Percentiles rank a stretch among this genome's conserved stretches.
Conservation (phyloP, 2,329 filamentous ascomycete species). For the Claviceps spartinae region DNA sequence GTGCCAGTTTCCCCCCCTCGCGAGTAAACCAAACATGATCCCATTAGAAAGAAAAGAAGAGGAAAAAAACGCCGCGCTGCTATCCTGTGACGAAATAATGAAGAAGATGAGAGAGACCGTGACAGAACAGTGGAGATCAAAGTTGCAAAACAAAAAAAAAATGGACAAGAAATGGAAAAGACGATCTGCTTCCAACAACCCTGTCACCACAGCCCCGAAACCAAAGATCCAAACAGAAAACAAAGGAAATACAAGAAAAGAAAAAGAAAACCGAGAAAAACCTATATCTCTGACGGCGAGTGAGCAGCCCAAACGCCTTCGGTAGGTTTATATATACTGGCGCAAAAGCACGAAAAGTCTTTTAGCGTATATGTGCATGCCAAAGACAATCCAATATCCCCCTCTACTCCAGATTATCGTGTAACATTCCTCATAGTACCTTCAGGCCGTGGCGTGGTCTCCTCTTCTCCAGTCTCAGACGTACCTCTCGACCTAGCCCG, state of each 20-base stretch:
- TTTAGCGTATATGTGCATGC: no score
- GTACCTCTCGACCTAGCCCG: neutral
- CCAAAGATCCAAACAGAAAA: neutral
- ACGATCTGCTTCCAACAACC: neutral
- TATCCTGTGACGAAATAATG: constrained; percentile 9
- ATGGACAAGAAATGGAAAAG: neutral
- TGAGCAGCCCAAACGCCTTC: no score
- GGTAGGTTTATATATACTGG: no score
- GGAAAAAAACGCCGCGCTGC: constrained; percentile 11
- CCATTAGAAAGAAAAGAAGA: no score
- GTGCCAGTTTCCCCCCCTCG: no score
- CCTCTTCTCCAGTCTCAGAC: constrained; percentile 15
- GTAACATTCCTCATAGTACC: neutral
- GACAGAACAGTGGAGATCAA: constrained; percentile 1
- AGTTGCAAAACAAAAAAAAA: constrained; percentile 5
- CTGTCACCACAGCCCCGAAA: neutral
- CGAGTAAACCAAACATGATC: neutral
- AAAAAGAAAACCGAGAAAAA: neutral
- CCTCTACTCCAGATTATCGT: no score
- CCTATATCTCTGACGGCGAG: no score
- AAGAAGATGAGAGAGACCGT: neutral
- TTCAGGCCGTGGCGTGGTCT: constrained; percentile 27
- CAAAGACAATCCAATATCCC: no score
- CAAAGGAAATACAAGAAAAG: neutral
- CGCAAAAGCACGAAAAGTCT: neutral